phyloP scores from a whole-genome alignment of 2,329 filamentous ascomycete genomes.

The Alternaria gansuensis region DNA sequence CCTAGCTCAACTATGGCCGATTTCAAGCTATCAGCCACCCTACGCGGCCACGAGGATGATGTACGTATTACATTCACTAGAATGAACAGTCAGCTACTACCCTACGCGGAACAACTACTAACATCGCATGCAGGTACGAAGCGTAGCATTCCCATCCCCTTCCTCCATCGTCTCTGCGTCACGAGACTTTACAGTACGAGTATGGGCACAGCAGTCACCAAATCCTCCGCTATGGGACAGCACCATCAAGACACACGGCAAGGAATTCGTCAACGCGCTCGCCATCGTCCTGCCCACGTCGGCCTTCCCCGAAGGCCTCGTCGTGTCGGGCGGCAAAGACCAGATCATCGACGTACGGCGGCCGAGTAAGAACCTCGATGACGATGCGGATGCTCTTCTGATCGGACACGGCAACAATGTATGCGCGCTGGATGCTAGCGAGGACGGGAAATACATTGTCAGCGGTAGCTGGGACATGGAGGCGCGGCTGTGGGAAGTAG shows the following conservation, averaged over 20 bases:
- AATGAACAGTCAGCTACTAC: no score
- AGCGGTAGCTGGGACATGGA: conserved; percentile 95
- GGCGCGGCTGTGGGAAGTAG: conserved; percentile 85
- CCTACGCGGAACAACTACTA: neutral
- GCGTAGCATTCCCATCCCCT: conserved; percentile 78
- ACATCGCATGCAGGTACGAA: conserved; percentile 73
- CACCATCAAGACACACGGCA: conserved; percentile 79
- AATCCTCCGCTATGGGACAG: conserved; percentile 77
- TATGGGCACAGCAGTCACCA: conserved; percentile 77
- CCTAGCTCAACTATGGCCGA: conserved; percentile 68
- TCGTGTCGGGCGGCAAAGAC: conserved; percentile 89
- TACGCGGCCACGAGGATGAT: conserved; percentile 91
- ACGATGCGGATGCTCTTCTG: conserved; percentile 85
- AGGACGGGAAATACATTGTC: conserved; percentile 76
- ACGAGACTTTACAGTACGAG: conserved; percentile 86
- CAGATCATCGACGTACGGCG: conserved; percentile 90
- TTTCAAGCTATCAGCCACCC: conserved; percentile 91
- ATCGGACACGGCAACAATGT: conserved; percentile 89
- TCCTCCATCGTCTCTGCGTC: conserved; percentile 84
- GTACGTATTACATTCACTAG: conserved; percentile 59
- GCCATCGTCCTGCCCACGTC: conserved; percentile 76
- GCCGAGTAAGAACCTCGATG: conserved; percentile 70
- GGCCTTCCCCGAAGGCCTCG: conserved; percentile 77
- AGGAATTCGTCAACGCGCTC: conserved; percentile 87
- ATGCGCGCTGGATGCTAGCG: conserved; percentile 82